Evolutionary conservation across 352 stramenopile genomes (phyloP), one percentile per base, ranked within the genome.

Genomic region (Globisporangium heterothallicum): DNA sequence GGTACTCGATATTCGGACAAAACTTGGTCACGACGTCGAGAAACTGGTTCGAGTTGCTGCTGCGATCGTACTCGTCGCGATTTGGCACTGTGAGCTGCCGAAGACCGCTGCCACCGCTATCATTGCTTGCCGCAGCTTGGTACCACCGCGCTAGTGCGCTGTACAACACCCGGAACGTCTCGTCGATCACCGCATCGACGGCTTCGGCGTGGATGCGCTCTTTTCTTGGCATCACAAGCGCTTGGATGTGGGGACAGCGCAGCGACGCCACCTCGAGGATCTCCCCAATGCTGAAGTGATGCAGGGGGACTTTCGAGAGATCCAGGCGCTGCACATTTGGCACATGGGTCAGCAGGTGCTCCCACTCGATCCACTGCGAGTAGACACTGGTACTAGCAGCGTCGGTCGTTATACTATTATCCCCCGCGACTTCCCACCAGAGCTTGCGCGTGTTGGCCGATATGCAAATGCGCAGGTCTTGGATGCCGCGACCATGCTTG

Each of bases 1-100:
- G 56, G 29, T 77, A 83, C 64, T 88, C 74, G 40, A 88, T 56
- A 1, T 56, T 38, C 3, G 77, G 77, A 45, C 77, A 88, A 24
- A 72, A 64, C 8, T 25, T 49, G 14, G 53, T 32, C 21, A 81
- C 59, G 0, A 36, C 46, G 3, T 42, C 36, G 9, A 81, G 43
- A 35, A 72, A 76, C 36, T 72, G 61, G 24, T 66, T 40, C 2
- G 46, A 49, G 5, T 25, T 56, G 18, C 48, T n/a, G 35, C 72
- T 53, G 45, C 58, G 63, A 22, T 78, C 65, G 29, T 40, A 35
- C 2, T 21, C 30, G 19, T 48, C 32, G 4, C 42, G 45, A 26
- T 44, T 59, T 3, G 52, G 52, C 0, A 59, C 52, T 9, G 43
- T 59, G 36, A 61, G 47, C 38, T 55, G 45, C 7, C 49, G 16